Evolutionary conservation across 1,139 yeast species (phyloP).

Genomic region (Pichia sp.): DNA sequence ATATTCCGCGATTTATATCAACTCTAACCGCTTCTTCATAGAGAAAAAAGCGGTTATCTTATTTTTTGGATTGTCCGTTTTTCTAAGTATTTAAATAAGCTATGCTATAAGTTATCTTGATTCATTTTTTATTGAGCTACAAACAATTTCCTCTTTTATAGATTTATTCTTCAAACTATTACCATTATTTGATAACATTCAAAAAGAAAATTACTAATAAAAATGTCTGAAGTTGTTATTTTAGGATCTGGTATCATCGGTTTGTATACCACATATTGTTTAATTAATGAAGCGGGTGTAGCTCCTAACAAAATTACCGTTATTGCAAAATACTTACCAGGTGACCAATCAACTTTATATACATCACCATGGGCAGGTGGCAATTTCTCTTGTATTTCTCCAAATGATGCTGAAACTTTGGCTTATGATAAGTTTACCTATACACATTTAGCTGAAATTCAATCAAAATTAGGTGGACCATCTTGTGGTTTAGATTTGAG

Average conservation of each 20-base stretch:
- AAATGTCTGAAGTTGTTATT: slow-evolving; percentile 22
- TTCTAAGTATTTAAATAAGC: too few species aligned
- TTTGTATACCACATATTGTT: slow-evolving; percentile 52
- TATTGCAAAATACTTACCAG: slow-evolving; percentile 61
- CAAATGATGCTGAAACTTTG: slow-evolving; percentile 46
- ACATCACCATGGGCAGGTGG: slow-evolving; percentile 85
- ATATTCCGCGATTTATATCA: too few species aligned
- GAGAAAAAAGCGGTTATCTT: too few species aligned
- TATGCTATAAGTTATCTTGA: too few species aligned
- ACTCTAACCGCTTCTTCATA: too few species aligned
- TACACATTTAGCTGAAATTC: slow-evolving; percentile 39
- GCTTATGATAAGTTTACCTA: slow-evolving; percentile 52
- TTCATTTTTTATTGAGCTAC: too few species aligned
- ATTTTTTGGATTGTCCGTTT: too few species aligned
- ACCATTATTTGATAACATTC: too few species aligned
- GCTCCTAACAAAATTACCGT: slow-evolving; percentile 45
- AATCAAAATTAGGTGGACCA: slow-evolving; percentile 44
- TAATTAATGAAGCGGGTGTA: slow-evolving; percentile 40
- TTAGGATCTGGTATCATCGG: slow-evolving; percentile 60
- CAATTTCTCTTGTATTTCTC: slow-evolving; percentile 60
- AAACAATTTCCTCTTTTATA: too few species aligned
- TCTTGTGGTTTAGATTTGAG: slow-evolving; percentile 49
- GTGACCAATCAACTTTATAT: slow-evolving; percentile 62
- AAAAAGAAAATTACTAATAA: too few species aligned
- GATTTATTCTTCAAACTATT: too few species aligned